Percentiles rank a stretch among this genome's conserved stretches.
Evolutionary conservation across 129 eudicot species (phyloP).

Genomic region (Glebionis coronaria): DNA sequence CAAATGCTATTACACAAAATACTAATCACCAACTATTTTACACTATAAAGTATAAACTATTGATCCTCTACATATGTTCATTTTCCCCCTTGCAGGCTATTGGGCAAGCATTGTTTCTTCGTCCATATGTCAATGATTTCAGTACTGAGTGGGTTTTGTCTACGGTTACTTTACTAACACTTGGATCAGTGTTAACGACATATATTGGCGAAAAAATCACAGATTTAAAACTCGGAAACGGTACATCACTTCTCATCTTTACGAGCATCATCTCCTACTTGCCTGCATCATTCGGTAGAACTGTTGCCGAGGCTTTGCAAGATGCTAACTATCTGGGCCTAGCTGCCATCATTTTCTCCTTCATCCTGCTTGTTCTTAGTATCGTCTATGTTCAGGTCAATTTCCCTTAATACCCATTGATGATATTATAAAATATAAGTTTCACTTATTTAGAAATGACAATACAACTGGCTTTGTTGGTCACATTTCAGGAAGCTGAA

Average conservation of each 20-base stretch:
- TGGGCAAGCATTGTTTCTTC: constrained; percentile 92
- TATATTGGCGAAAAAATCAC: constrained; percentile 90
- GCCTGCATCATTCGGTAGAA: constrained; percentile 98
- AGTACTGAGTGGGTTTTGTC: constrained; percentile 89
- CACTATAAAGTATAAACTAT: not conserved
- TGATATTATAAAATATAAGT: not conserved
- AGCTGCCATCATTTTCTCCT: constrained; percentile 61
- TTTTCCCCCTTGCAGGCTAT: constrained; percentile 54
- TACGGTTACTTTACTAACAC: constrained; percentile 72
- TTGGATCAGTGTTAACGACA: constrained; percentile 83
- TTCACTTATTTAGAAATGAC: constrained; percentile 4
- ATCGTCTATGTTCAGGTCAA: constrained; percentile 97
- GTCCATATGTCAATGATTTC: constrained; percentile 94
- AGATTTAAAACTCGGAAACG: constrained; percentile 95
- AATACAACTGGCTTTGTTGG: not conserved
- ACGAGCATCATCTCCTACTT: constrained; percentile 95
- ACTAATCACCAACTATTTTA: not conserved
- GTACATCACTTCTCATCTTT: constrained; percentile 92
- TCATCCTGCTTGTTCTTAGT: constrained; percentile 79
- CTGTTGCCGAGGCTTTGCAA: constrained; percentile 83
- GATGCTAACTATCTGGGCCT: constrained; percentile 90
- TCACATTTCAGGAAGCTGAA: constrained; percentile 85
- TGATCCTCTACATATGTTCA: not conserved
- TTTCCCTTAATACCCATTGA: constrained; percentile 12
- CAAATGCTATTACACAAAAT: not conserved